A percentile compares a stretch with the other conserved stretches of the same genome.
Evolutionary conservation across 768 basidiomycete species (phyloP).

Genomic region (Naganishia onofrii): DNA sequence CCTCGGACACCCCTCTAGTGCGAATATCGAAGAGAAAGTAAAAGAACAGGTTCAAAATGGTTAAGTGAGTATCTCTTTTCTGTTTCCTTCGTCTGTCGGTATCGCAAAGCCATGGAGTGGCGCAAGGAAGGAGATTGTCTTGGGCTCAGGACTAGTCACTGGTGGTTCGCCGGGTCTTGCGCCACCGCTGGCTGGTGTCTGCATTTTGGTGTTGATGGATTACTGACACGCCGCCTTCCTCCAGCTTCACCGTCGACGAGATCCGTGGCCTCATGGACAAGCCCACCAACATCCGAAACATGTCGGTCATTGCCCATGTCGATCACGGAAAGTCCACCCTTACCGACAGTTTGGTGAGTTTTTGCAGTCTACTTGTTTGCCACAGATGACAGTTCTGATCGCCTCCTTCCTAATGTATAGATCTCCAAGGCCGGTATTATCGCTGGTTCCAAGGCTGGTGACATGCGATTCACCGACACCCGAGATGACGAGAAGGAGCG

Average conservation of each 20-base stretch:
- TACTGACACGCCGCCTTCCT: background rate
- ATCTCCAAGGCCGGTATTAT: conserved; percentile 97
- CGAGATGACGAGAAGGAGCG: conserved; percentile 98
- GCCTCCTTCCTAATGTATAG: background rate
- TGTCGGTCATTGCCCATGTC: conserved; percentile 64
- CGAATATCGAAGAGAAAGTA: conserved; percentile 20
- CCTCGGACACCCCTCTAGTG: conserved; percentile 11
- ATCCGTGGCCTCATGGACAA: conserved; percentile 51
- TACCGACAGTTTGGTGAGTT: conserved; percentile 83
- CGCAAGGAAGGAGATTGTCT: background rate
- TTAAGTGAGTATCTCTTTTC: conserved; percentile 19
- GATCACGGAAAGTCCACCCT: conserved; percentile 99
- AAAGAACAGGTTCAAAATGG: conserved; percentile 28
- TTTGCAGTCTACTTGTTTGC: too few relatives aligned
- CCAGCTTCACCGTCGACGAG: conserved; percentile 53
- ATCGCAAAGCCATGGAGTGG: background rate
- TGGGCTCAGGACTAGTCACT: background rate
- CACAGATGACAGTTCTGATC: background rate
- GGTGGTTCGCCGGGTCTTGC: background rate
- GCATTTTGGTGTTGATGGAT: background rate
- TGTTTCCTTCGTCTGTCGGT: background rate
- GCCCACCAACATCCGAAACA: conserved; percentile 46
- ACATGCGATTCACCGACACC: conserved; percentile 95
- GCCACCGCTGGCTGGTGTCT: background rate
- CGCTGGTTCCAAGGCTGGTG: conserved; percentile 87